These are phyloP conservation scores for Aspergillus pseudoviridinutans DNA, from an alignment of 2,329 filamentous ascomycete genomes.

Conservation along the genomic window DNA sequence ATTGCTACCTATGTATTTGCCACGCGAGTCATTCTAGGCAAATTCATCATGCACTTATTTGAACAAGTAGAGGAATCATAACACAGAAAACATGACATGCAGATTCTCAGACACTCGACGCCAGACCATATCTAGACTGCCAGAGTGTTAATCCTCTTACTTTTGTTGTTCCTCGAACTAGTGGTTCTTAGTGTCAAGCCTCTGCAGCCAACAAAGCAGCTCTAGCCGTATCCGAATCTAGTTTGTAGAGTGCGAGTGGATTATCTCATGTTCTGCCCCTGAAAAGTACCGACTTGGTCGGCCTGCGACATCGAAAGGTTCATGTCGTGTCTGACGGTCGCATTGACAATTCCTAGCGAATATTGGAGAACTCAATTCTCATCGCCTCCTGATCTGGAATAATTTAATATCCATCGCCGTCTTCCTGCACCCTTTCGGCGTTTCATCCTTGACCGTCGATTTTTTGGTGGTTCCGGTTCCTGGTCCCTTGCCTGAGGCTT, in stretches of 20 bases:
- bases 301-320: background rate
- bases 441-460: background rate
- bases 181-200: background rate
- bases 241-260: background rate
- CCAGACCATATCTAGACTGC: constrained; percentile 2
- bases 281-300: background rate
- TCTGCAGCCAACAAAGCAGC: background rate
- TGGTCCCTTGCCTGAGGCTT: background rate
- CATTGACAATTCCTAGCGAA: too few relatives aligned
- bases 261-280: background rate
- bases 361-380: background rate
- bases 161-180: background rate
- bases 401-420: background rate
- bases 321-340: too few relatives aligned
- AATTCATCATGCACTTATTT: background rate
- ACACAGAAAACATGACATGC: background rate
- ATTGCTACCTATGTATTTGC: background rate
- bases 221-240: background rate
- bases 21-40: background rate
- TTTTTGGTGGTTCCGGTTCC: background rate
- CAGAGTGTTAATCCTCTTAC: background rate
- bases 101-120: constrained; percentile 11
- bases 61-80: background rate
- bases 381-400: background rate
- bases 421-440: background rate